A percentile compares a stretch with the other conserved stretches of the same genome.
Conservation (phyloP, 805 yeast genomes). For the Ogataea ganodermae region DNA sequence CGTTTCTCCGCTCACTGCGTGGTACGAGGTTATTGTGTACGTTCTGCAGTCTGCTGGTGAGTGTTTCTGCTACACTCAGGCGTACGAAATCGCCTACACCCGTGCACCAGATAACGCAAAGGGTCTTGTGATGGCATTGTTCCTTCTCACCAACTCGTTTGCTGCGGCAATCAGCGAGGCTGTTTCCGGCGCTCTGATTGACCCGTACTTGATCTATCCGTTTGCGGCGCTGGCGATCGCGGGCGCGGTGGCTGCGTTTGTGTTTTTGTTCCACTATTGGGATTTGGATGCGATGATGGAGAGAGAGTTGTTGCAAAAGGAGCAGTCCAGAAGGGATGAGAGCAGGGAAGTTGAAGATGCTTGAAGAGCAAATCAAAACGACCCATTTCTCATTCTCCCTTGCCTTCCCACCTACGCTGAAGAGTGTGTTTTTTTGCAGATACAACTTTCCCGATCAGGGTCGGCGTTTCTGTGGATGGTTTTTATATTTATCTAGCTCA, state of each 20-base stretch:
- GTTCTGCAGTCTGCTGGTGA: slow-evolving; percentile 51
- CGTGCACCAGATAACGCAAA: slow-evolving; percentile 55
- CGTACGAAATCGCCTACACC: slow-evolving; percentile 54
- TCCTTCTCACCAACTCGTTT: slow-evolving; percentile 43
- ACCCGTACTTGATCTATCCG: slow-evolving; percentile 46
- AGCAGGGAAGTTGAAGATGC: no score
- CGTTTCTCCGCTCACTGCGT: slow-evolving; percentile 37
- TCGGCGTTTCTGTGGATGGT: no score
- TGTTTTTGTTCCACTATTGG: slow-evolving; percentile 33
- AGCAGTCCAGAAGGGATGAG: slow-evolving; percentile 6
- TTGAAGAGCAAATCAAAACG: no score
- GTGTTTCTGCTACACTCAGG: slow-evolving; percentile 52
- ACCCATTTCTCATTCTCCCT: no score
- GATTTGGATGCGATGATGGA: slow-evolving; percentile 34
- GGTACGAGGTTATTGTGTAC: slow-evolving; percentile 35
- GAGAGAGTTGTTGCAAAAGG: slow-evolving; percentile 25
- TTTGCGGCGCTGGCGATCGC: slow-evolving; percentile 43
- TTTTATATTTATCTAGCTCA: no score
- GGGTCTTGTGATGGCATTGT: slow-evolving; percentile 51
- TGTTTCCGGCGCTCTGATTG: slow-evolving; percentile 41
- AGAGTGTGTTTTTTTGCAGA: no score
- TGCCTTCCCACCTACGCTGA: no score
- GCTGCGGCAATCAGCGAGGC: slow-evolving; percentile 50
- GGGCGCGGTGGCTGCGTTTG: slow-evolving; percentile 36
- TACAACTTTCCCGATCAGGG: no score